Evolutionary conservation across 2,329 filamentous ascomycete species (phyloP).

Genomic region (Proliferodiscus dingleyae): DNA sequence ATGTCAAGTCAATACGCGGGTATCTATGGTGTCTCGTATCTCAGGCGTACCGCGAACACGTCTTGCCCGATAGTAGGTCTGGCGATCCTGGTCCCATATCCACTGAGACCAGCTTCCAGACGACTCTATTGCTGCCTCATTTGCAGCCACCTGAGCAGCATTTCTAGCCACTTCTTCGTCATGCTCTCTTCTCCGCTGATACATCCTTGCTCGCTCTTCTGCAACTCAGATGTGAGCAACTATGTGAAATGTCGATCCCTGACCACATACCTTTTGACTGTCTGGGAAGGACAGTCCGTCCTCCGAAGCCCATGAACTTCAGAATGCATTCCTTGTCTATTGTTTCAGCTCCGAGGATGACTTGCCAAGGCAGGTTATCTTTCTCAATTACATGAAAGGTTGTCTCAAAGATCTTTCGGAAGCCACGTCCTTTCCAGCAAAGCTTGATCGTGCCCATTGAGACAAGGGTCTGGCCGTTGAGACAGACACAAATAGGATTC

Average conservation of each 20-base stretch:
- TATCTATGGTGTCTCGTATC: too few species aligned
- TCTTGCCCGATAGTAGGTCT: too few species aligned
- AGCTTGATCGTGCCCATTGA: constrained; percentile 4
- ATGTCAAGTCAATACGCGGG: too few species aligned
- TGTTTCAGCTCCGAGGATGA: constrained; percentile 1
- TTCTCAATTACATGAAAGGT: constrained; percentile 4
- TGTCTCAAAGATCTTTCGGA: constrained; percentile 2
- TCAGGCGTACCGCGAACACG: too few species aligned
- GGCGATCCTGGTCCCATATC: too few species aligned
- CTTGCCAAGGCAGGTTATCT: constrained; percentile 2
- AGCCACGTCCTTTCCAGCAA: constrained; percentile 3
- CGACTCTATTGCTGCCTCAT: not conserved
- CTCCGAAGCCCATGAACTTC: constrained; percentile 4
- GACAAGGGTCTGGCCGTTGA: constrained; percentile 1
- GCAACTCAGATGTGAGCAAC: not conserved
- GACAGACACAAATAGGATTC: not conserved
- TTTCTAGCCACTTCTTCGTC: not conserved
- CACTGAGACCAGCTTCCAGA: too few species aligned
- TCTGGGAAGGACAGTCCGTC: not conserved
- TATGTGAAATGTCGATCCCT: not conserved
- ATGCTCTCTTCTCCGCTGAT: not conserved
- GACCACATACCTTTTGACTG: not conserved
- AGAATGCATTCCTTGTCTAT: constrained; percentile 2
- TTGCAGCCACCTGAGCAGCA: not conserved
- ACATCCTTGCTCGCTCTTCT: not conserved